Evolutionary conservation across 129 eudicot genomes (phyloP).

Genomic region (Ambrosia artemisiifolia): DNA sequence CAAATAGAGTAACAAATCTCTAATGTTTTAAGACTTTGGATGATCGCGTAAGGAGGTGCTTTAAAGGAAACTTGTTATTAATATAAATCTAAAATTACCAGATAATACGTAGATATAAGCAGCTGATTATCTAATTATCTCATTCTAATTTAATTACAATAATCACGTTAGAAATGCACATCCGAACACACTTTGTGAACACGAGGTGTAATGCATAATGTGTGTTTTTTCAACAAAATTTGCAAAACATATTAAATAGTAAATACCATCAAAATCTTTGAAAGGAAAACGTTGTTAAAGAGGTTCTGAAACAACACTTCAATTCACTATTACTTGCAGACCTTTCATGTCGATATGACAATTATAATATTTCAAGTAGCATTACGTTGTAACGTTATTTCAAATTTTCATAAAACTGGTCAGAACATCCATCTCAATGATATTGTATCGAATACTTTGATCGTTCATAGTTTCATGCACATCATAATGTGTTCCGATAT

Average conservation of each 20-base stretch:
- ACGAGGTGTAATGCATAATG: background rate
- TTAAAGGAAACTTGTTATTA: background rate
- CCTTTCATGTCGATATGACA: background rate
- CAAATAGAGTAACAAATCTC: no score
- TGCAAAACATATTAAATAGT: background rate
- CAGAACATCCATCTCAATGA: background rate
- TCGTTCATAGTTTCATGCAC: constrained; percentile 1
- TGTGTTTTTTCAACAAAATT: background rate
- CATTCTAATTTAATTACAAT: no score
- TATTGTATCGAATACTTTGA: background rate
- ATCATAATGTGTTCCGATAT: background rate
- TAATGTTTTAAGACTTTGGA: no score
- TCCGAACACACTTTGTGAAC: background rate
- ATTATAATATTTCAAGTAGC: constrained; percentile 8
- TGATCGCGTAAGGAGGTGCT: background rate
- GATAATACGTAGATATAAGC: background rate
- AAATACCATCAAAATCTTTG: background rate
- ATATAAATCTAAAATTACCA: background rate
- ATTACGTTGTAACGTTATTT: background rate
- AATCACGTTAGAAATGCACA: background rate
- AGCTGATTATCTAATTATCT: background rate
- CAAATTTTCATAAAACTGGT: background rate
- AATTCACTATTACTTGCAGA: constrained; percentile 8
- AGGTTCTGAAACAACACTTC: background rate
- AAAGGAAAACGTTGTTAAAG: background rate